Evolutionary conservation across 202 grass and related monocot genomes (phyloP).

Genomic region (Panicum virgatum): DNA sequence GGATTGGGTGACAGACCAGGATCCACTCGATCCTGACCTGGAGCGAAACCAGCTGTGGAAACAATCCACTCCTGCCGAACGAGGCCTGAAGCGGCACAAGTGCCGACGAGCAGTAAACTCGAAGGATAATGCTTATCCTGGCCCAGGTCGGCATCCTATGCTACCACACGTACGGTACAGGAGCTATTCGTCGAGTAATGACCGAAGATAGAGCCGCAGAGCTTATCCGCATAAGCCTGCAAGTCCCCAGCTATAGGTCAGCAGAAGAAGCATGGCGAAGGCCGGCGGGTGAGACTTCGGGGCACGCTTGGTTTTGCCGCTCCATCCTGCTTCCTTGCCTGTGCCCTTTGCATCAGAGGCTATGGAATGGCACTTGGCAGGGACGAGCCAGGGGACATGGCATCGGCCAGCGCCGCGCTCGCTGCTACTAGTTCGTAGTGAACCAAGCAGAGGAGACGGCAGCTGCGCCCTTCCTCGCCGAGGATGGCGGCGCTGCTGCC

Average conservation of each 20-base stretch:
- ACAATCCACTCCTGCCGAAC: too few relatives aligned
- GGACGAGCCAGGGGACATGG: too few relatives aligned
- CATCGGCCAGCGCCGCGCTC: too few relatives aligned
- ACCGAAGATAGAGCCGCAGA: background rate
- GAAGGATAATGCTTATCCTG: background rate
- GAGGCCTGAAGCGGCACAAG: background rate
- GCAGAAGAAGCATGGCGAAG: background rate
- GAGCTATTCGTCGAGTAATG: background rate
- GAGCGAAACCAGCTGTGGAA: too few relatives aligned
- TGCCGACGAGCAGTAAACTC: background rate
- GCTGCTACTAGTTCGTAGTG: background rate
- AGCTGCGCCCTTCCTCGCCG: background rate
- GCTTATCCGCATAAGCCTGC: conserved; percentile 4
- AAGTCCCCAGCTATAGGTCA: background rate
- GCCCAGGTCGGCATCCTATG: background rate
- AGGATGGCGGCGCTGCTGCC: background rate
- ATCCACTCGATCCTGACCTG: too few relatives aligned
- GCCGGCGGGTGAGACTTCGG: background rate
- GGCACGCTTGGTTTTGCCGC: too few relatives aligned
- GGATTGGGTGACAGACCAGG: too few relatives aligned
- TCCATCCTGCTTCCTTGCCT: too few relatives aligned
- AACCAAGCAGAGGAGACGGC: background rate
- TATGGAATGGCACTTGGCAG: too few relatives aligned
- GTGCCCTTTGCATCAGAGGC: too few relatives aligned
- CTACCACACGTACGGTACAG: background rate